A percentile compares a stretch with the other conserved stretches of the same genome.
Conservation (phyloP, 352 stramenopile genomes). For the Plasmopara muralis region DNA sequence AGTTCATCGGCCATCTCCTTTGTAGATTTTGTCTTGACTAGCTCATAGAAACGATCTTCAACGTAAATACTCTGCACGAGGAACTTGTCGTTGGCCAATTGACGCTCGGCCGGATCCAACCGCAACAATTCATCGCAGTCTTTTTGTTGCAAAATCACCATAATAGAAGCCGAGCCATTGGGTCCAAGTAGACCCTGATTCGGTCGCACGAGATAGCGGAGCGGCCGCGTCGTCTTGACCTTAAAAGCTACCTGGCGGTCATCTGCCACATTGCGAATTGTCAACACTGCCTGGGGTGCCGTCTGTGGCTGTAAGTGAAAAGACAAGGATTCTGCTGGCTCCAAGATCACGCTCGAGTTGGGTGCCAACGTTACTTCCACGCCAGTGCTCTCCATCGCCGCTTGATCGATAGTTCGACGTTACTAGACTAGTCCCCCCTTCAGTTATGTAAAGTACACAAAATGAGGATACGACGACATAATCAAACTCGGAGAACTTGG, state of each 20-base stretch:
- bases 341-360: slow-evolving; percentile 72
- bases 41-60: slow-evolving; percentile 79
- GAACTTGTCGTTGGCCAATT: slow-evolving; percentile 87
- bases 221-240: slow-evolving; percentile 82
- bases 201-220: slow-evolving; percentile 85
- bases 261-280: slow-evolving; percentile 78
- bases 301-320: slow-evolving; percentile 60
- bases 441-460: slow-evolving; percentile 3
- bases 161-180: slow-evolving; percentile 69
- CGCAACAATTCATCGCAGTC: slow-evolving; percentile 83
- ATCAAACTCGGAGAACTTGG: too few species aligned
- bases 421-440: slow-evolving; percentile 14
- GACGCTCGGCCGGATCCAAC: slow-evolving; percentile 63
- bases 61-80: slow-evolving; percentile 83
- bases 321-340: slow-evolving; percentile 73
- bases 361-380: slow-evolving; percentile 56
- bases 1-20: slow-evolving; percentile 87
- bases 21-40: slow-evolving; percentile 78
- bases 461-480: background rate
- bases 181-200: slow-evolving; percentile 80
- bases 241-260: slow-evolving; percentile 84
- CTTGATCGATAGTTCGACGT: slow-evolving; percentile 4
- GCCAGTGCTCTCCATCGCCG: slow-evolving; percentile 37
- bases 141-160: slow-evolving; percentile 87
- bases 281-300: slow-evolving; percentile 73